These are phyloP conservation scores for Paecilomyces sp. DNA, from an alignment of 2,329 filamentous ascomycete species.

Conservation along the genomic window DNA sequence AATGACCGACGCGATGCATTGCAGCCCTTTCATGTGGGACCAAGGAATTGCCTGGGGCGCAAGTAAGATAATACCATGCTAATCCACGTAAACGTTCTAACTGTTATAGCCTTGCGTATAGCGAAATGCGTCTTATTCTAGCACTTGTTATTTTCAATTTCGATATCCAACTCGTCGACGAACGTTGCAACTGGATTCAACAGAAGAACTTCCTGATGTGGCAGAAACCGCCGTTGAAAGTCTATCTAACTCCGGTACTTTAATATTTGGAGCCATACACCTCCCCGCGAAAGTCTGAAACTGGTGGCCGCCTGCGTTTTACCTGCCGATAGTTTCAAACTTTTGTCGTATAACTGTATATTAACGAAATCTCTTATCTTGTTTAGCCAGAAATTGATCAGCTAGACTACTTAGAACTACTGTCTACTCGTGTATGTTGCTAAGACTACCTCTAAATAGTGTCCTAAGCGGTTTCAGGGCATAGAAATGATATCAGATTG, in stretches of 20 bases:
- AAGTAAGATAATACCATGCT: slow-evolving; percentile 30
- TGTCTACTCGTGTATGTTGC: no score
- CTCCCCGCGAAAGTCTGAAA: no score
- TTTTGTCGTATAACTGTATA: no score
- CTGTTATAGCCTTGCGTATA: slow-evolving; percentile 39
- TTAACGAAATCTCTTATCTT: no score
- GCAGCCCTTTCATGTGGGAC: slow-evolving; percentile 44
- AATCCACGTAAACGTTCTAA: neutral
- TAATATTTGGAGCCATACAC: neutral
- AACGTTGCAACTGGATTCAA: slow-evolving; percentile 32
- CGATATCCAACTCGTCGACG: slow-evolving; percentile 36
- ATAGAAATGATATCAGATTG: no score
- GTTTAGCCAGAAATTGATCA: no score
- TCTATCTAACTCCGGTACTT: slow-evolving; percentile 25
- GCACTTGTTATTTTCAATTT: slow-evolving; percentile 45
- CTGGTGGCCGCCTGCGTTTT: no score
- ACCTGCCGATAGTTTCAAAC: no score
- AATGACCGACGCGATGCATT: slow-evolving; percentile 38
- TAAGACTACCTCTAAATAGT: no score
- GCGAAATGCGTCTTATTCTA: slow-evolving; percentile 46
- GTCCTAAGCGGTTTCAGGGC: no score
- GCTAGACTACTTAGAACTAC: no score
- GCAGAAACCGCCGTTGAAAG: slow-evolving; percentile 32
- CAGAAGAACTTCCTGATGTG: slow-evolving; percentile 37
- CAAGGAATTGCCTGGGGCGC: slow-evolving; percentile 45